Base-by-base conservation (phyloP, 108 stramenopile species). In the Cyclotella baltica region DNA sequence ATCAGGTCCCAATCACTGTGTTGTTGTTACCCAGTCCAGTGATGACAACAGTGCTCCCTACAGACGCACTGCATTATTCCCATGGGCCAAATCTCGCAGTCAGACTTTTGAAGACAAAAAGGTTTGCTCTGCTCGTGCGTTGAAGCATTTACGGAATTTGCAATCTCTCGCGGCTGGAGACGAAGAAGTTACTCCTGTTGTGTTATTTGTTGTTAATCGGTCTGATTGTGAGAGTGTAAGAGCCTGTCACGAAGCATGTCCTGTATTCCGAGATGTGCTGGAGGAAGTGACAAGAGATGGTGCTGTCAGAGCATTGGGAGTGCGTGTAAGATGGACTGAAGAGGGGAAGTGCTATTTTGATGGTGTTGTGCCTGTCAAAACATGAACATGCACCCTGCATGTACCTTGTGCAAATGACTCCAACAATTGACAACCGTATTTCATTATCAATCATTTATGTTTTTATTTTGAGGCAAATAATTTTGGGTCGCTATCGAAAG, bases 61-160 rank as follows among this genome's bases (percentile, higher is more conserved):
- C 34, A 22, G 18, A 33, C 51, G 83, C 23, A 63, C 37, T 43
- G 83, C 78, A 18, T 55, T 84, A 13, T 84, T 84, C 28, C 83
- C 83, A 0, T 84, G 83, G 83, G 77, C 77, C 0, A 40, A 64
- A 33, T 35, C 64, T 0, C 19, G 72, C 9, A 77, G 78, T 5
- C 83, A 84, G 50, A 75, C 62, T 18, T 84, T 75, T 73, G 73
- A 85, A 22, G 79, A 78, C 6, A 59, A 38, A 38, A 57, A 75
- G 25, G 80, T 85, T 0, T 75, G 80, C 11, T 81, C 80, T 16
- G 80, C 59, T 23, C 58, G 84, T 13, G 84, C 84, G 10, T 72
- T 76, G 50, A 85, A 85, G 22, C 84, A 85, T 71, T 40, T 85
- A 36, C n/a, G 75, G 2, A 85, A 85, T 70, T 62, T 85, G 13